Percentiles rank a stretch among this genome's conserved stretches.
Conservation (phyloP, 257 asterid species). For the Jacaranda copaia region DNA sequence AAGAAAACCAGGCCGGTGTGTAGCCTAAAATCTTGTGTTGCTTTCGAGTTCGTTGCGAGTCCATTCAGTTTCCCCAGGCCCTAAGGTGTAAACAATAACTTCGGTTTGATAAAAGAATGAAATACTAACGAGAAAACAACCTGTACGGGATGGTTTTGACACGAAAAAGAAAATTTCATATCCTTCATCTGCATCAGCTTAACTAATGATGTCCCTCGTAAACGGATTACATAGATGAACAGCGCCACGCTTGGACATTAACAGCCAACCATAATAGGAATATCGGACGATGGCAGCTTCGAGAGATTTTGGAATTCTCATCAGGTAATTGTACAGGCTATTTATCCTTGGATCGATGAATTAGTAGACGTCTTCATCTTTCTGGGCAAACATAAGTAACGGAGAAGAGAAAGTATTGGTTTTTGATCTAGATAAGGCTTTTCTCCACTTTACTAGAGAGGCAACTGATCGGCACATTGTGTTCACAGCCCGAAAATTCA, state of each 20-base stretch:
- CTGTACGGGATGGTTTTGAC: neutral
- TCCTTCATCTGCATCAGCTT: neutral
- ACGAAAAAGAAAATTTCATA: neutral
- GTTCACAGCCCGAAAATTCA: neutral
- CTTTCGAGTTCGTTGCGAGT: neutral
- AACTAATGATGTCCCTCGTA: neutral
- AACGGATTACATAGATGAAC: slow-evolving; percentile 2
- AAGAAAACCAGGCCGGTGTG: neutral
- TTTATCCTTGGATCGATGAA: neutral
- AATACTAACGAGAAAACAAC: neutral
- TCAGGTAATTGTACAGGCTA: neutral
- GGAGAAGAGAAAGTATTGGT: neutral
- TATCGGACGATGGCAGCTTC: neutral
- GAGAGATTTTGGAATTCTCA: neutral
- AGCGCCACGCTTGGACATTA: neutral
- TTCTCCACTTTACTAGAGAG: neutral
- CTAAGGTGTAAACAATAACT: neutral
- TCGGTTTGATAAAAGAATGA: neutral
- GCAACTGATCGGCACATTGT: neutral
- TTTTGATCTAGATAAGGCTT: neutral
- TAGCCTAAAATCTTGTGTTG: neutral
- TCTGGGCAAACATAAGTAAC: slow-evolving; percentile 4
- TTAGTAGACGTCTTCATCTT: neutral
- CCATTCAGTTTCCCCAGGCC: neutral
- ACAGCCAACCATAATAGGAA: slow-evolving; percentile 14